A percentile compares a stretch with the other conserved stretches of the same genome.
Conservation (phyloP, 2,329 filamentous ascomycete genomes). For the Aspergillus arachidicola region DNA sequence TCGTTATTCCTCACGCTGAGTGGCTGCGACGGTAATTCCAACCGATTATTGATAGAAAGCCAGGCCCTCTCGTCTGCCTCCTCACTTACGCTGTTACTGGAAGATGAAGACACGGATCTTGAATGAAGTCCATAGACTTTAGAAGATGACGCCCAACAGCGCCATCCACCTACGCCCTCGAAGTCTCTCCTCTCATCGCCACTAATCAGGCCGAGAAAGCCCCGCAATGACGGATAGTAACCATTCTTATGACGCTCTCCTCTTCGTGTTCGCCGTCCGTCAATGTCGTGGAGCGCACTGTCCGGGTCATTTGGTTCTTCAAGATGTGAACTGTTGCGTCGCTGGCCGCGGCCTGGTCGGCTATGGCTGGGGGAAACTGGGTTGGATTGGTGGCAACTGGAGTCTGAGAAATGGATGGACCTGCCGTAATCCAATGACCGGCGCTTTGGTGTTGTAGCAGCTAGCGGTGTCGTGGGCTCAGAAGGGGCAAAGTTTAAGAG, state of each 20-base stretch:
- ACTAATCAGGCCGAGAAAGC: conserved; percentile 32
- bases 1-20: conserved; percentile 20
- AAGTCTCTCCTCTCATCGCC: conserved; percentile 44
- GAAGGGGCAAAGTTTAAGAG: conserved; percentile 34
- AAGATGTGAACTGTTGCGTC: conserved; percentile 11
- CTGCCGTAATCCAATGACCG: conserved; percentile 28
- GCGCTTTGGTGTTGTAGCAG: conserved; percentile 21
- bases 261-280: conserved; percentile 14
- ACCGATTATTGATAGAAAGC: conserved; percentile 41
- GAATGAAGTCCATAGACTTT: conserved; percentile 25
- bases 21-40: conserved; percentile 40
- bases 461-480: conserved; percentile 28
- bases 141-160: conserved; percentile 23
- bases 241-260: conserved; percentile 21
- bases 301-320: conserved; percentile 7
- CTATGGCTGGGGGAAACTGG: conserved; percentile 5
- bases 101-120: conserved; percentile 28
- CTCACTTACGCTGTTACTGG: conserved; percentile 23
- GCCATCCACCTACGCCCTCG: conserved; percentile 48
- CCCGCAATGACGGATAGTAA: conserved; percentile 15
- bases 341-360: conserved; percentile 9
- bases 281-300: conserved; percentile 1
- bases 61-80: conserved; percentile 41
- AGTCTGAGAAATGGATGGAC: not conserved
- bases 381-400: conserved; percentile 7